Evolutionary conservation across 2,329 filamentous ascomycete genomes (phyloP).

Genomic region (Aspergillus calidoustus): DNA sequence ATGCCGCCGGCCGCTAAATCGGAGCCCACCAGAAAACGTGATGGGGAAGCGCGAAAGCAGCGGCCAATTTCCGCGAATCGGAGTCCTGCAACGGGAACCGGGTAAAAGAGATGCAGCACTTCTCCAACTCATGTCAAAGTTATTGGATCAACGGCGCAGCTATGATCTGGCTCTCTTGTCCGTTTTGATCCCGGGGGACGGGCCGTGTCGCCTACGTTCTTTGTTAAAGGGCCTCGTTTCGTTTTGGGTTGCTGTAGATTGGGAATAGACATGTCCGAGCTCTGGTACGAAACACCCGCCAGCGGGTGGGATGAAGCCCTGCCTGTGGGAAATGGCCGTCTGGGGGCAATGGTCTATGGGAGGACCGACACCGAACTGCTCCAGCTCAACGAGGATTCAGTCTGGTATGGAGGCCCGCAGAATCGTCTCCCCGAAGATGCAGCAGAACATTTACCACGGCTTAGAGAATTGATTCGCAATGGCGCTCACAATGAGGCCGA

Average conservation of each 20-base stretch:
- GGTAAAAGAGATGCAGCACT: background rate
- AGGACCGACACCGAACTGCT: slow-evolving; percentile 50
- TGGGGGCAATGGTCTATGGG: slow-evolving; percentile 54
- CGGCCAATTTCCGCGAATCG: slow-evolving; percentile 17
- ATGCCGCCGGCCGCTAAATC: slow-evolving; percentile 4
- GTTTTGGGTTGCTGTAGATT: background rate
- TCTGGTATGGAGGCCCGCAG: slow-evolving; percentile 53
- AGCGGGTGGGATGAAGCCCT: slow-evolving; percentile 47
- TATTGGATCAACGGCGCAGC: background rate
- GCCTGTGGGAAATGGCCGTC: slow-evolving; percentile 56
- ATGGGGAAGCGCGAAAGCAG: background rate
- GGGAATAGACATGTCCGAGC: slow-evolving; percentile 26
- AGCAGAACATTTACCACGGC: slow-evolving; percentile 40
- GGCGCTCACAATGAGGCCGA: slow-evolving; percentile 49
- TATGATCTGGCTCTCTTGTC: background rate
- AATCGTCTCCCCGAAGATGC: slow-evolving; percentile 49
- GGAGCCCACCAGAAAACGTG: background rate
- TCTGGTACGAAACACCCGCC: slow-evolving; percentile 37
- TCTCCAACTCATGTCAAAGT: background rate
- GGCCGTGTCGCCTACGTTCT: slow-evolving; percentile 6
- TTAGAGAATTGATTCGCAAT: slow-evolving; percentile 48
- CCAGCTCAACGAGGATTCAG: slow-evolving; percentile 55
- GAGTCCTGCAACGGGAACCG: background rate
- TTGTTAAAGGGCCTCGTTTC: background rate
- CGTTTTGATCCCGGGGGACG: slow-evolving; percentile 13